Evolutionary conservation across 2,329 filamentous ascomycete species (phyloP), one percentile per base, ranked within the genome.

Genomic region (Gliomastix tumulicola): DNA sequence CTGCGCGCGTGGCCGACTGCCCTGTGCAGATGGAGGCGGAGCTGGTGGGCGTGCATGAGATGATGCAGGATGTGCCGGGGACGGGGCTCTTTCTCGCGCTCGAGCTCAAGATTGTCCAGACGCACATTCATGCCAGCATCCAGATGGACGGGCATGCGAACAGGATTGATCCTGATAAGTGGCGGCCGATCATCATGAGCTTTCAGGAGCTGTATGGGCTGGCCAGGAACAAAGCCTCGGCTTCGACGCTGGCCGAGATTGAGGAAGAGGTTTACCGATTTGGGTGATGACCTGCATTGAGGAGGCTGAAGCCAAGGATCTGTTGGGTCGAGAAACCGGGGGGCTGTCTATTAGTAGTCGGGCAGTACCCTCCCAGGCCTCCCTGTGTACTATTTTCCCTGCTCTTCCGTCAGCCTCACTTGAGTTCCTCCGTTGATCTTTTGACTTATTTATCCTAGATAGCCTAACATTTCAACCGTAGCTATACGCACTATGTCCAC

Each of bases 181-280:
- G 63, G 64, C 49, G 51, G 35, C 64, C 65, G 3, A 48, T 68
- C 47, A 61, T 68, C 30, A 66, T 65, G 61, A 55, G 45, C 32
- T 68, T 68, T 39, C 61, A 63, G 44, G 53, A 68, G 37, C 46
- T 66, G 7, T 66, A 67, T 41, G 65, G 62, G 1, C 45, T 60
- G 40, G 45, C 37, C n/a, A 40, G 42, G 35, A 49, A 39, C 21
- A 59, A 56, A 35, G 32, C 50, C 13, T 44, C 27, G 4, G 30
- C 41, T 15, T 49, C 45, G 9, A 39, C 35, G 12, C 36, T 58
- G 27, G 49, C 45, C 12, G 39, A 38, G 38, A 50, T 61, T 36
- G 22, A 44, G 6, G 59, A 62, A 37, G 56, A 61, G 44, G 36
- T 46, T 30, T 62, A 57, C 34, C 40, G 40, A n/a, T n/a, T n/a